Evolutionary conservation across 768 basidiomycete genomes (phyloP).

Genomic region (Leccinum obscurum): DNA sequence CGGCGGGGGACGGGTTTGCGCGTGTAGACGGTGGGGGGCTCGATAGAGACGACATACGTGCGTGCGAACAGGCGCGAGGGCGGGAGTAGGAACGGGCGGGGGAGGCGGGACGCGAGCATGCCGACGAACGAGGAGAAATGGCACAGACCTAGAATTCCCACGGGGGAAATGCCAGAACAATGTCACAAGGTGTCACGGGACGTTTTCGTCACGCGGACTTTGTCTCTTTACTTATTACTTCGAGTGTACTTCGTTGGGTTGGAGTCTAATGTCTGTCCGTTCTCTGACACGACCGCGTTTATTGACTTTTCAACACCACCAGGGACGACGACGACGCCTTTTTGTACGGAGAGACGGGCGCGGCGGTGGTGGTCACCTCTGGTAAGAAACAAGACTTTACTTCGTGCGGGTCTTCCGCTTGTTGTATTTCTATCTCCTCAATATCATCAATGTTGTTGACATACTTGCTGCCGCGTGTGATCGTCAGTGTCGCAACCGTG

Average conservation of each 20-base stretch:
- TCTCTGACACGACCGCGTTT: constrained; percentile 17
- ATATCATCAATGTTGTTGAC: constrained; percentile 45
- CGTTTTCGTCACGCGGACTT: constrained; percentile 25
- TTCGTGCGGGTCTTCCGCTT: constrained; percentile 15
- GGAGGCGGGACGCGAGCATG: constrained; percentile 16
- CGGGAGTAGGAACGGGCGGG: neutral
- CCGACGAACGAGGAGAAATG: neutral
- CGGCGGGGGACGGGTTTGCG: constrained; percentile 60
- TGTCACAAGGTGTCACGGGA: constrained; percentile 28
- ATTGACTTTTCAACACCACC: constrained; percentile 27
- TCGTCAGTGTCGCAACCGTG: constrained; percentile 62
- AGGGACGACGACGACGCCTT: constrained; percentile 85
- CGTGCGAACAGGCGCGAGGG: constrained; percentile 28
- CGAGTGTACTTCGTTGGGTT: constrained; percentile 11
- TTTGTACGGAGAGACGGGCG: constrained; percentile 61
- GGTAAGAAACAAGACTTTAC: constrained; percentile 43
- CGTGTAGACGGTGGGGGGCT: constrained; percentile 49
- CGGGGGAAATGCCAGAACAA: neutral
- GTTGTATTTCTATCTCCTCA: constrained; percentile 35
- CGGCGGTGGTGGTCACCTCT: constrained; percentile 37
- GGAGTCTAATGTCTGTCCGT: constrained; percentile 32
- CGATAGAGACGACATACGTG: constrained; percentile 58
- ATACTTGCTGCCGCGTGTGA: constrained; percentile 37
- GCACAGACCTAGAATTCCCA: no score
- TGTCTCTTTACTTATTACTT: constrained; percentile 25